Evolutionary conservation across 306 rosid species (phyloP), one percentile per base, ranked within the genome.

Genomic region (Carpinus fangiana): DNA sequence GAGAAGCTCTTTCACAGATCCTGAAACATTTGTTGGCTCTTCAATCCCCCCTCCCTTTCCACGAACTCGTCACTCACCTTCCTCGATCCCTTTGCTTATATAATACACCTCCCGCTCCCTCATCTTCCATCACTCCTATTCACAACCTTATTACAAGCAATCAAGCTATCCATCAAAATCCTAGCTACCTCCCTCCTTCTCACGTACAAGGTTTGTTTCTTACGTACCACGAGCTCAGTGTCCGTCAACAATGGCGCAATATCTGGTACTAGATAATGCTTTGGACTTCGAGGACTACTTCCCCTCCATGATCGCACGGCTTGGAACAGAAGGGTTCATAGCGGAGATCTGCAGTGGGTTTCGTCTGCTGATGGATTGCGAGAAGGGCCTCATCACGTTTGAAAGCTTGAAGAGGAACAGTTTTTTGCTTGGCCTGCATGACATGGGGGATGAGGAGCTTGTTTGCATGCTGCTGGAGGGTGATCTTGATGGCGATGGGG

Each of bases 401-500:
- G 96, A 90, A 71, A 90, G 93, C 89, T 82, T 90, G 89, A 90
- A 89, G 88, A 62, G 79, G 79, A 89, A 80, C 73, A 71, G 84
- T 17, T 47, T 47, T 48, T 43, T 85, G 43, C 83, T 90, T 2
- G 96, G 96, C 1, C 70, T 90, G 72, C 80, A 76, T 20, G 82
- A 85, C 31, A 78, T 89, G 68, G 78, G 84, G 56, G 93, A 90
- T 14, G 91, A 90, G 3, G 93, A 90, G 62, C 76, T 90, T 1
- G 61, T 81, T 31, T 81, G 84, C 86, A 91, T 91, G 96, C 66
- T 91, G 23, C 81, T 89, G 91, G 93, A 89, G 47, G 89, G 93
- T 17, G 93, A 91, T 81, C 76, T 91, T 69, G 96, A 91, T 72
- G 96, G 96, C 66, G 96, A 91, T 69, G 96, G 93, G 0, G 91